Conservation (phyloP, 1,139 yeast genomes). For the Geotrichum macrosporum region DNA sequence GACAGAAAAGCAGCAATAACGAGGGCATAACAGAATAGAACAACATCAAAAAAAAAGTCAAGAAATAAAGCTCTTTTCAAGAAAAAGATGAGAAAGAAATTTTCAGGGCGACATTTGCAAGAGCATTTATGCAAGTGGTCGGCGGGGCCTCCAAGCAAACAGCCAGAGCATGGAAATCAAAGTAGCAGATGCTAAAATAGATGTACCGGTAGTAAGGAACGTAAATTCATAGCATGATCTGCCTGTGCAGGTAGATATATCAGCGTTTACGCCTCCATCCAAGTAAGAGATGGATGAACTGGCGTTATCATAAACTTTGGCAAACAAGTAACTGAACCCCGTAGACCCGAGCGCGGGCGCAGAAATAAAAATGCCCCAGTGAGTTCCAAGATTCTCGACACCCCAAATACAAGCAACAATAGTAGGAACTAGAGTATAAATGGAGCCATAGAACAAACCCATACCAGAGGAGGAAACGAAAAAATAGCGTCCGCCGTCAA, state of each 20-base stretch:
- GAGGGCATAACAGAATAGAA: background rate
- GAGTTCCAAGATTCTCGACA: conserved; percentile 79
- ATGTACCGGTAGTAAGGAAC: conserved; percentile 12
- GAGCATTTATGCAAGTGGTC: conserved; percentile 2
- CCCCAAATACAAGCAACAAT: conserved; percentile 85
- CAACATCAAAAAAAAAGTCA: background rate
- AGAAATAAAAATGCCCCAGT: conserved; percentile 87
- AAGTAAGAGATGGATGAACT: conserved; percentile 12
- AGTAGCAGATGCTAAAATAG: conserved; percentile 1
- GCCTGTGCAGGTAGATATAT: conserved; percentile 25
- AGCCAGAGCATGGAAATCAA: conserved; percentile 13
- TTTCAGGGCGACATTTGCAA: background rate
- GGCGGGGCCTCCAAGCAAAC: conserved; percentile 18
- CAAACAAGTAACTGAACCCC: conserved; percentile 66
- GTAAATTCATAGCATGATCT: conserved; percentile 27
- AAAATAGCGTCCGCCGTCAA: conserved; percentile 31
- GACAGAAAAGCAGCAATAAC: background rate
- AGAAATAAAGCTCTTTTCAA: background rate
- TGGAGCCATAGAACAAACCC: conserved; percentile 77
- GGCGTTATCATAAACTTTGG: conserved; percentile 52
- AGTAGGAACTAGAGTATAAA: conserved; percentile 82
- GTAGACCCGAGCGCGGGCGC: conserved; percentile 89
- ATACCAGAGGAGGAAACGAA: conserved; percentile 49
- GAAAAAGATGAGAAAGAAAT: background rate
- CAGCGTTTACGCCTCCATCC: conserved; percentile 15